Percentiles rank a stretch among this genome's conserved stretches.
phyloP scores from a whole-genome alignment of 768 basidiomycete genomes.

The Porpolomopsis calyptriformis region DNA sequence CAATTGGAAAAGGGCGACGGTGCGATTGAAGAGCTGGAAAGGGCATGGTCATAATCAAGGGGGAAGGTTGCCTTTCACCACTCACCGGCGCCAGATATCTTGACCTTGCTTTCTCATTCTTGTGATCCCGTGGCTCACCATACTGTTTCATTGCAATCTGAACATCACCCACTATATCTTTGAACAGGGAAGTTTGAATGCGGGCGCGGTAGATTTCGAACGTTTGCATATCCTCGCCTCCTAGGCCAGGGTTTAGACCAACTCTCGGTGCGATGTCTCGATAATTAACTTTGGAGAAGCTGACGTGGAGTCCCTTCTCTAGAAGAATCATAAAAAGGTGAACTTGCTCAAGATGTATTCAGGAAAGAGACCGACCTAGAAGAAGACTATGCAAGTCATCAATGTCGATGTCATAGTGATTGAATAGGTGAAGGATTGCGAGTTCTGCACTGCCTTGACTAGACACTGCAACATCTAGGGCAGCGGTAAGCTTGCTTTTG shows the following conservation, averaged over 20 bases:
- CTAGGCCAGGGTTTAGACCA: slow-evolving; percentile 9
- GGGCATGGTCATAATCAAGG: background rate
- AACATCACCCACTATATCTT: slow-evolving; percentile 12
- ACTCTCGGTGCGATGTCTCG: slow-evolving; percentile 13
- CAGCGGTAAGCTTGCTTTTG: slow-evolving; percentile 3
- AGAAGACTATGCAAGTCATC: slow-evolving; percentile 7
- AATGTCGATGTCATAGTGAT: slow-evolving; percentile 8
- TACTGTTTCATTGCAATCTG: slow-evolving; percentile 2
- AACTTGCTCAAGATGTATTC: background rate
- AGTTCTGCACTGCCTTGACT: slow-evolving; percentile 8
- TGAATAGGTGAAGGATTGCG: slow-evolving; percentile 8
- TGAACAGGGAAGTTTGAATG: slow-evolving; percentile 15
- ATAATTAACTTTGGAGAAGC: slow-evolving; percentile 13
- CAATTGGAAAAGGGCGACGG: background rate
- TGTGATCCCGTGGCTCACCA: background rate
- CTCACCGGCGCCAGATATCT: slow-evolving; percentile 5
- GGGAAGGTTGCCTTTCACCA: background rate
- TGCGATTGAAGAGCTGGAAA: slow-evolving; percentile 3
- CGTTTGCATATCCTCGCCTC: slow-evolving; percentile 10
- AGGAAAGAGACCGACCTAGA: slow-evolving; percentile 6
- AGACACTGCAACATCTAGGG: slow-evolving; percentile 8
- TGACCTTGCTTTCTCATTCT: slow-evolving; percentile 3
- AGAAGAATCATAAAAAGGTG: background rate
- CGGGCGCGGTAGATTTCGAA: slow-evolving; percentile 15
- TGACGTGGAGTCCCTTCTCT: slow-evolving; percentile 12